These are phyloP conservation scores for Xerocomus brunneocitrinus DNA, from an alignment of 768 basidiomycete genomes.

Conservation along the genomic window DNA sequence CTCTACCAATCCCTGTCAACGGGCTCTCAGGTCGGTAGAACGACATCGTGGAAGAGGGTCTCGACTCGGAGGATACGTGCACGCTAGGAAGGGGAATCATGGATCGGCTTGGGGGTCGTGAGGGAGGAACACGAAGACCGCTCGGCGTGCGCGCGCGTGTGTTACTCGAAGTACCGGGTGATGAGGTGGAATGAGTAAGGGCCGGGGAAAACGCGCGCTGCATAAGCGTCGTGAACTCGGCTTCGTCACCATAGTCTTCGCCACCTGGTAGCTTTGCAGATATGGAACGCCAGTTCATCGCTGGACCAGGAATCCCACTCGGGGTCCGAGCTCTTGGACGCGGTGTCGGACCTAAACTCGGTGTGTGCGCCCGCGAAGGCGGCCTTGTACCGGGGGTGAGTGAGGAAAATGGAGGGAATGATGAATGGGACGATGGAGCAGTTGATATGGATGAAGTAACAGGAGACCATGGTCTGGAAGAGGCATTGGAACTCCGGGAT, in stretches of 20 bases:
- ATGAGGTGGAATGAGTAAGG: constrained; percentile 44
- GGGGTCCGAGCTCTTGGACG: constrained; percentile 77
- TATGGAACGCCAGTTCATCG: constrained; percentile 43
- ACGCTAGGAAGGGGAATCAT: constrained; percentile 79
- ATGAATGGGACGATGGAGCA: constrained; percentile 47
- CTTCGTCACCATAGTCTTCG: constrained; percentile 44
- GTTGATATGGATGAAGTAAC: constrained; percentile 68
- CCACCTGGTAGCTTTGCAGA: constrained; percentile 45
- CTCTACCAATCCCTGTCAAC: constrained; percentile 32
- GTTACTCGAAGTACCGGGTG: constrained; percentile 28
- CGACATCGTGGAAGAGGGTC: constrained; percentile 71
- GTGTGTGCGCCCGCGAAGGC: constrained; percentile 59
- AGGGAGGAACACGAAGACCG: constrained; percentile 44
- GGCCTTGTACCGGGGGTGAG: constrained; percentile 31
- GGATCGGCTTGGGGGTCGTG: constrained; percentile 76
- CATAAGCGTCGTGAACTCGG: constrained; percentile 40
- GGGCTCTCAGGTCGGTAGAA: constrained; percentile 56
- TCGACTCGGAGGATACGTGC: constrained; percentile 63
- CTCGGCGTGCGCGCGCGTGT: constrained; percentile 38
- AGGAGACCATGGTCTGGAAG: constrained; percentile 79
- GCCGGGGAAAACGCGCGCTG: constrained; percentile 63
- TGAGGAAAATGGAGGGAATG: constrained; percentile 33
- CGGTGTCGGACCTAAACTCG: constrained; percentile 43
- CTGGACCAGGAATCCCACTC: constrained; percentile 69
- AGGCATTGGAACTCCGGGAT: constrained; percentile 71